phyloP scores from a whole-genome alignment of 169 alveolate genomes.

The Plasmodium blacklocki region DNA sequence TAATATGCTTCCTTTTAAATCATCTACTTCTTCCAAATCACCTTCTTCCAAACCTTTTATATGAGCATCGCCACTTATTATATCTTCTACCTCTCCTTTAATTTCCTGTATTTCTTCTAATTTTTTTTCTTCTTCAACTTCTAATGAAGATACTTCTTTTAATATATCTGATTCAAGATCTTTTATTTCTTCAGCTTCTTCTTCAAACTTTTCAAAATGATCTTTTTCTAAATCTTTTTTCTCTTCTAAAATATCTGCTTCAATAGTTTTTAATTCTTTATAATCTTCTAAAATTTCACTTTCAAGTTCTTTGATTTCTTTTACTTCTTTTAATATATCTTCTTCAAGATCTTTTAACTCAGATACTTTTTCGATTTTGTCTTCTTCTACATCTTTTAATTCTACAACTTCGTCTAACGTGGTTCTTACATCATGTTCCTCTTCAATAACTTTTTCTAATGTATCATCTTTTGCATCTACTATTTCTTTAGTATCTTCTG shows the following conservation, averaged over 20 bases:
- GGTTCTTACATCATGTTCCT: not conserved
- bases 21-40: not conserved
- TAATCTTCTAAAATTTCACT: not conserved
- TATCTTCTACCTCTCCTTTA: not conserved
- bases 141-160: not conserved
- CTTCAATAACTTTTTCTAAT: not conserved
- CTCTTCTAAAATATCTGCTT: too few relatives aligned
- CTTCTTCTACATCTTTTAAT: not conserved
- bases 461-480: not conserved
- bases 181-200: too few relatives aligned
- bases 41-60: not conserved
- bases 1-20: constrained; percentile 1
- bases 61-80: too few relatives aligned
- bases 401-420: not conserved
- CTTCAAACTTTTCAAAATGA: too few relatives aligned
- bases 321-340: not conserved
- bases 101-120: not conserved
- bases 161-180: not conserved
- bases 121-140: not conserved
- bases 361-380: not conserved
- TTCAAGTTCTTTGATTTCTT: not conserved
- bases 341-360: not conserved
- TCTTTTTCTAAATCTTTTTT: too few relatives aligned
- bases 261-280: too few relatives aligned
- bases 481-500: not conserved